A percentile compares a stretch with the other conserved stretches of the same genome.
Conservation (phyloP, 257 asterid genomes). For the Plantago ovata region DNA sequence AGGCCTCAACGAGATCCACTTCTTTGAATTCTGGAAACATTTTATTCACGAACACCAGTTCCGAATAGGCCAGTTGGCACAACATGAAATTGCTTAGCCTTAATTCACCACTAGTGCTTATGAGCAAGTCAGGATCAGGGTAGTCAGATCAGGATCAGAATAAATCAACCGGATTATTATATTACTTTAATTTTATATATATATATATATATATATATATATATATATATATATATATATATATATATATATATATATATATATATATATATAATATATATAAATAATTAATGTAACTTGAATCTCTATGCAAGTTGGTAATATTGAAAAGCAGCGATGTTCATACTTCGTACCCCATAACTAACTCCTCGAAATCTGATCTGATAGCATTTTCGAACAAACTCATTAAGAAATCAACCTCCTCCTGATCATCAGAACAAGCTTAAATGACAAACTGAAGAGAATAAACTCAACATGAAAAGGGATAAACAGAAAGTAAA, state of each 20-base stretch:
- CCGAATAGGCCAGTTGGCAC: constrained; percentile 27
- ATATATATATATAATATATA: background rate
- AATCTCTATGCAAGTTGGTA: background rate
- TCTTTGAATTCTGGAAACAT: constrained; percentile 26
- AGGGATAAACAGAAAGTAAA: background rate
- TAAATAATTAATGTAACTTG: background rate
- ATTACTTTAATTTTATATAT: background rate
- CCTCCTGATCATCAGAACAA: constrained; percentile 6
- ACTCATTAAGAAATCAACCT: constrained; percentile 17
- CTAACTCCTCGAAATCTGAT: background rate
- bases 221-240: too few species aligned
- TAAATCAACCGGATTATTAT: constrained; percentile 6
- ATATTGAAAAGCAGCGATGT: background rate
- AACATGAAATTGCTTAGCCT: constrained; percentile 30
- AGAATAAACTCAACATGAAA: background rate
- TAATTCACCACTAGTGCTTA: constrained; percentile 26
- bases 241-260: too few species aligned
- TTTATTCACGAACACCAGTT: constrained; percentile 17
- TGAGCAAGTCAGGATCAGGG: constrained; percentile 24
- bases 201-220: background rate
- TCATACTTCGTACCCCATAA: constrained; percentile 1
- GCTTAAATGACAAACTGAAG: background rate
- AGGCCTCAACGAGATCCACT: constrained; percentile 18
- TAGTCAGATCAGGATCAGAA: constrained; percentile 4
- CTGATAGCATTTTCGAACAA: constrained; percentile 1